phyloP scores from a whole-genome alignment of 352 stramenopile species.

The Phytophthora pisi region DNA sequence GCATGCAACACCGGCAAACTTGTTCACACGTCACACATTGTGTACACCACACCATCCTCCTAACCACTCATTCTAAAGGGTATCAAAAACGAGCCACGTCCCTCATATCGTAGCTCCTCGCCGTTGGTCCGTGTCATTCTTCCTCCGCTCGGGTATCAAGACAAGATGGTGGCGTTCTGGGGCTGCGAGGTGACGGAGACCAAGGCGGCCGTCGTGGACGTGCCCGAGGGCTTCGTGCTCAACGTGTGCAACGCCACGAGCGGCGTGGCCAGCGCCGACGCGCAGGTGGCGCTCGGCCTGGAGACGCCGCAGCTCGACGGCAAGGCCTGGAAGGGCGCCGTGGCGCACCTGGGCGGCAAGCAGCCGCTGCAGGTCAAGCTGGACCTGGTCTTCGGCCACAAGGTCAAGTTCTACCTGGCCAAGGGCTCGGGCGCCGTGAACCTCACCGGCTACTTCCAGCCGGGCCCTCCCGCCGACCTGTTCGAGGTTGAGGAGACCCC shows the following conservation, averaged over 20 bases:
- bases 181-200: conserved; percentile 59
- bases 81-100: conserved; percentile 4
- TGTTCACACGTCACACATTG: conserved; percentile 23
- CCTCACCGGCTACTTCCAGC: conserved; percentile 85
- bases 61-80: conserved; percentile 30
- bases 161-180: conserved; percentile 62
- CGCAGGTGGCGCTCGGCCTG: conserved; percentile 52
- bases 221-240: conserved; percentile 66
- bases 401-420: conserved; percentile 81
- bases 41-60: conserved; percentile 35
- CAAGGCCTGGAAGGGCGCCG: conserved; percentile 68
- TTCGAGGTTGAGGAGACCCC: conserved; percentile 35
- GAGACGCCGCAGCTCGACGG: conserved; percentile 73
- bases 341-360: conserved; percentile 58
- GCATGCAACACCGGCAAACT: neutral
- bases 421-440: conserved; percentile 69
- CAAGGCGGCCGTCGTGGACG: conserved; percentile 54
- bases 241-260: conserved; percentile 67
- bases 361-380: conserved; percentile 75
- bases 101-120: conserved; percentile 14
- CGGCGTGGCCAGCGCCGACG: conserved; percentile 23
- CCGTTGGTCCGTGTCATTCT: neutral
- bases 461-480: conserved; percentile 50
- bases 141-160: conserved; percentile 9
- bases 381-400: conserved; percentile 77